Conservation (phyloP, 176 grass and related monocot genomes). For the Rhynchospora tenuis region DNA sequence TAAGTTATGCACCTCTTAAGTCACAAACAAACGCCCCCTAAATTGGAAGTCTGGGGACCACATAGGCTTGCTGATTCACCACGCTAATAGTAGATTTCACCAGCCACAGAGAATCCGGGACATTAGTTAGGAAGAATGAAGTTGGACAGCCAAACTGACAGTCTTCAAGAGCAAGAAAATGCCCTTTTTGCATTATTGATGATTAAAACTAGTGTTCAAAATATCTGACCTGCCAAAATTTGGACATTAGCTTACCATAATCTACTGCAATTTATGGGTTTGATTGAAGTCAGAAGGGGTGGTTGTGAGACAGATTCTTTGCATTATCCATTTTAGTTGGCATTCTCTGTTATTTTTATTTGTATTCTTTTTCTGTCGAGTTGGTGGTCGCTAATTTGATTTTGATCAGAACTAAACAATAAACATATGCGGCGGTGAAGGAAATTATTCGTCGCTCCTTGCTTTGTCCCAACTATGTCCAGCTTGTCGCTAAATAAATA, state of each 20-base stretch:
- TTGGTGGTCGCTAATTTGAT: not conserved
- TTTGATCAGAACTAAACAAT: not conserved
- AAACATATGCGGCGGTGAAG: not conserved
- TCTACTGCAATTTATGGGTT: not conserved
- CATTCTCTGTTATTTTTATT: not conserved
- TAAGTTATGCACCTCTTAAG: no score
- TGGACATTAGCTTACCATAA: not conserved
- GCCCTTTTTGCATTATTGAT: slow-evolving; percentile 9
- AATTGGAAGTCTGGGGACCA: not conserved
- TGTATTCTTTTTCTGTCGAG: not conserved
- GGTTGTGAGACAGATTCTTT: slow-evolving; percentile 10
- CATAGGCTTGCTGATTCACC: no score
- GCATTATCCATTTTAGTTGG: slow-evolving; percentile 6
- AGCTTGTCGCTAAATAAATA: not conserved
- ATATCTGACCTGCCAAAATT: slow-evolving; percentile 13
- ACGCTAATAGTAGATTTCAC: not conserved
- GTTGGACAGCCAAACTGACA: slow-evolving; percentile 20
- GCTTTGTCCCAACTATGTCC: not conserved
- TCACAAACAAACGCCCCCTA: not conserved
- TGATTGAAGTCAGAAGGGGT: not conserved
- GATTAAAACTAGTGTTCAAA: not conserved
- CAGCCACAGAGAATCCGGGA: not conserved
- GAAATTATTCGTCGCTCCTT: not conserved
- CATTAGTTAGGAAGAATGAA: not conserved
- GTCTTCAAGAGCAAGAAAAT: slow-evolving; percentile 21